Evolutionary conservation across 768 basidiomycete species (phyloP).

Genomic region (Hygrocybe punicea): DNA sequence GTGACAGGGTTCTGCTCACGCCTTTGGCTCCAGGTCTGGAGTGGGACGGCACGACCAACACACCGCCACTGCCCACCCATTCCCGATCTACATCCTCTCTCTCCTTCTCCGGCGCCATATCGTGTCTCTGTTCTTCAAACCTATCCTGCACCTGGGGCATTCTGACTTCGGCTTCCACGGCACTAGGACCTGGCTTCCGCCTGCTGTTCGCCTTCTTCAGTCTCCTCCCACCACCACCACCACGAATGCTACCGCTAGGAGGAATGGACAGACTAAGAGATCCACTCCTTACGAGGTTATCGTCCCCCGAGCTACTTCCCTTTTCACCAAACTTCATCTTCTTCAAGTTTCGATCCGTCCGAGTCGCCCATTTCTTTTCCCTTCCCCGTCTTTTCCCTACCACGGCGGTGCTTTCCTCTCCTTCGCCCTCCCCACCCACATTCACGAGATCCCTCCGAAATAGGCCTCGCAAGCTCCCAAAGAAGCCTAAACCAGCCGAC

Average conservation of each 20-base stretch:
- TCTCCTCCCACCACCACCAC: slow-evolving; percentile 2
- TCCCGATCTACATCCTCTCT: slow-evolving; percentile 11
- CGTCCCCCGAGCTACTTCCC: slow-evolving; percentile 15
- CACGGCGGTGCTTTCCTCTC: background rate
- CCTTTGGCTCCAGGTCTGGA: no score
- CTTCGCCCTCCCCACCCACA: slow-evolving; percentile 17
- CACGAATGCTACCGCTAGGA: background rate
- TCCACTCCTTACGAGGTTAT: slow-evolving; percentile 16
- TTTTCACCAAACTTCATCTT: slow-evolving; percentile 3
- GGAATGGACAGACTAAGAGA: background rate
- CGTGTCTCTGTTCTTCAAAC: background rate
- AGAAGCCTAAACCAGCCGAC: slow-evolving; percentile 31
- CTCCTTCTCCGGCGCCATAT: background rate
- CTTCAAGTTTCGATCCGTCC: slow-evolving; percentile 25
- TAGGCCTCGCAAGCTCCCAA: slow-evolving; percentile 46
- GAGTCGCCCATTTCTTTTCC: slow-evolving; percentile 19
- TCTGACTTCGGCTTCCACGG: no score
- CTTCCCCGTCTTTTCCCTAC: slow-evolving; percentile 1
- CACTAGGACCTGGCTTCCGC: no score
- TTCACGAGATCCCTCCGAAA: slow-evolving; percentile 35
- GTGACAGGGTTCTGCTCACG: background rate
- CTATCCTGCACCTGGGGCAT: background rate
- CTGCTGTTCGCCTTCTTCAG: slow-evolving; percentile 4
- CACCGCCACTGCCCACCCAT: slow-evolving; percentile 13
- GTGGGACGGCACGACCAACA: background rate